Evolutionary conservation across 495 filamentous ascomycete genomes (phyloP), one percentile per base, ranked within the genome.

Genomic region (Tricharina praecox): DNA sequence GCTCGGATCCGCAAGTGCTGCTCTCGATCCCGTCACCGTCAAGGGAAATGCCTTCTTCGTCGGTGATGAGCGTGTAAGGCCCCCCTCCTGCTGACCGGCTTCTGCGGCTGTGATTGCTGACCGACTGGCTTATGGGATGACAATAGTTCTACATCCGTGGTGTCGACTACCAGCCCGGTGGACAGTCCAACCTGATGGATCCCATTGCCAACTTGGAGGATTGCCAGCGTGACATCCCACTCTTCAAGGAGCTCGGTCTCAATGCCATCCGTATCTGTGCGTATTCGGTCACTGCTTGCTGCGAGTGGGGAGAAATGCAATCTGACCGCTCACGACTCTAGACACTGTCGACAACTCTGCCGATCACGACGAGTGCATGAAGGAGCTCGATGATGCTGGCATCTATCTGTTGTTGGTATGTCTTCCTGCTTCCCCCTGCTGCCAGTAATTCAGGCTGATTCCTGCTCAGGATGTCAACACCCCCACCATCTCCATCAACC

Each of bases 161-260:
- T 61, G 78, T 96, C 53, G 88, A 94, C 70, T 95, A 93, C 66
- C 87, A 94, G 63, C 87, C 87, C 41, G 86, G 88, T 51, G 88
- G 88, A 50, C 81, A 82, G 18, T 87, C 85, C 19, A 67, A 77
- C 44, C 71, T 82, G 46, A 56, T 62, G 16, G 88, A 97, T 55
- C 87, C 88, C 36, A 77, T 96, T 41, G 77, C 85, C 42, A 55
- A 64, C 15, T 62, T 63, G 0, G 49, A 53, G 10, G 65, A 66
- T 46, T 96, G 88, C 73, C 72, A 73, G 60, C 82, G 88, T 47
- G 88, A 96, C 63, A 82, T 94, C 60, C 64, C 68, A 15, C 67
- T 85, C 52, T 93, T 94, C 74, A 72, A 80, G 64, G 74, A 85
- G 53, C 69, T 95, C 7, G 85, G 85, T 37, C 68, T 94, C 61